Base-by-base conservation (phyloP, 352 stramenopile species). In the Globisporangium ultimum region DNA sequence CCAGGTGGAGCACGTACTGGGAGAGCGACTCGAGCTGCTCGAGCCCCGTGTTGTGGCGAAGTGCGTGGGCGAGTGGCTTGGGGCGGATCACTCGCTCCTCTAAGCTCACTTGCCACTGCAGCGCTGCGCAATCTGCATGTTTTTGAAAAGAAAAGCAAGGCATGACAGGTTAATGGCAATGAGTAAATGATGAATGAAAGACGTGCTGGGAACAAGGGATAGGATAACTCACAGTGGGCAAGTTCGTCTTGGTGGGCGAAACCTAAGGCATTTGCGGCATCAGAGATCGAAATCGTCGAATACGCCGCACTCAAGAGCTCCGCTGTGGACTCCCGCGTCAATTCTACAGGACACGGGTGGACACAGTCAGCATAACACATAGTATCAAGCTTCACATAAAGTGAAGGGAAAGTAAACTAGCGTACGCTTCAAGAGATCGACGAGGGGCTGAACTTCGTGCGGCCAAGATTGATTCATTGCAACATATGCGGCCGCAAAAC, bases 1-100 rank as follows among this genome's bases (percentile, higher is more conserved):
- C 80, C 61, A 90, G 67, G 68, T 88, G 78, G 45, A 90, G 68
- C 65, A 90, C 78, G 32, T 80, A 79, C 59, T 84, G 70, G 38
- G 80, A 79, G 50, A 90, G 64, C 43, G 66, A 82, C 53, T 90
- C 76, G 49, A 90, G 76, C 66, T 88, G 78, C 50, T 79, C 61
- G 20, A 90, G 66, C 51, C 80, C 72, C 11, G 63, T 61, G 10
- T 45, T 49, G 7, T 67, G 61, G 38, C 58, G 63, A 28, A 64
- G 64, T 4, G 54, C 55, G 36, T 61, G 71, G 1, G 49, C 52
- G 20, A 80, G 21, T 12, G 76, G 56, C 66, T 83, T 88, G 1
- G 80, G 80, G 22, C 64, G 55, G 21, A 90, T 49, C n/a, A 87
- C 41, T 18, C 74, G 61, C 21, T 81, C 64, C 2, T 48, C 63